phyloP scores from a whole-genome alignment of 768 basidiomycete species.

The Amanita pseudoporphyria region DNA sequence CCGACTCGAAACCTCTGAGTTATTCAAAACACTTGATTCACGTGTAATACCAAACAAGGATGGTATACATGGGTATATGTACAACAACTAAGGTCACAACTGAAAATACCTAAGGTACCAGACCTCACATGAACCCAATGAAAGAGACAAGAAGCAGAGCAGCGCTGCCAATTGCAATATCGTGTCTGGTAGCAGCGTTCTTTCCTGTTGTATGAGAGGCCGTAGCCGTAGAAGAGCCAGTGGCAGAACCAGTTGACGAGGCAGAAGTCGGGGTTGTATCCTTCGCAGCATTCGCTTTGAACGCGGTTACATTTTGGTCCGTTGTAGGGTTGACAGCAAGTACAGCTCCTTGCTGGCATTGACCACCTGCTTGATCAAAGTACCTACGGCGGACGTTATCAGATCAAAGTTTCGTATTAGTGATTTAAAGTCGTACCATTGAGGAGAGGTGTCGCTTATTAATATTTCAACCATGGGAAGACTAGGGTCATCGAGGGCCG shows the following conservation, averaged over 20 bases:
- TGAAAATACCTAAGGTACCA: neutral
- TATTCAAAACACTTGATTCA: too few relatives aligned
- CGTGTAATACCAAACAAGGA: too few relatives aligned
- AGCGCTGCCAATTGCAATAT: neutral
- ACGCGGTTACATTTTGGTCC: slow-evolving; percentile 23
- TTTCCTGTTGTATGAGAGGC: neutral
- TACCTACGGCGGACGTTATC: slow-evolving; percentile 17
- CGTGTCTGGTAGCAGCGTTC: slow-evolving; percentile 1
- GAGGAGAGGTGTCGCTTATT: slow-evolving; percentile 25
- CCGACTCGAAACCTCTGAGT: too few relatives aligned
- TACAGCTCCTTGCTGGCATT: slow-evolving; percentile 27
- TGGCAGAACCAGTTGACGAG: slow-evolving; percentile 9
- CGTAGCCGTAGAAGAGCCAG: slow-evolving; percentile 5
- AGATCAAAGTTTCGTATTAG: neutral
- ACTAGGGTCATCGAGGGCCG: slow-evolving; percentile 24
- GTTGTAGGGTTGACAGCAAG: slow-evolving; percentile 27
- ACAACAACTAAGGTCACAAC: neutral
- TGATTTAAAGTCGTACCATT: slow-evolving; percentile 19
- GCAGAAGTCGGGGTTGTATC: slow-evolving; percentile 13
- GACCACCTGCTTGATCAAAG: slow-evolving; percentile 30
- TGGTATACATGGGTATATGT: neutral
- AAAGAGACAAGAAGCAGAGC: neutral
- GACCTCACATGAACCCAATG: neutral
- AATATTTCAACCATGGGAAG: slow-evolving; percentile 21
- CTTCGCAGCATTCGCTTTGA: slow-evolving; percentile 27